Evolutionary conservation across 768 basidiomycete species (phyloP), one percentile per base, ranked within the genome.

Genomic region (Boletus speciosus): DNA sequence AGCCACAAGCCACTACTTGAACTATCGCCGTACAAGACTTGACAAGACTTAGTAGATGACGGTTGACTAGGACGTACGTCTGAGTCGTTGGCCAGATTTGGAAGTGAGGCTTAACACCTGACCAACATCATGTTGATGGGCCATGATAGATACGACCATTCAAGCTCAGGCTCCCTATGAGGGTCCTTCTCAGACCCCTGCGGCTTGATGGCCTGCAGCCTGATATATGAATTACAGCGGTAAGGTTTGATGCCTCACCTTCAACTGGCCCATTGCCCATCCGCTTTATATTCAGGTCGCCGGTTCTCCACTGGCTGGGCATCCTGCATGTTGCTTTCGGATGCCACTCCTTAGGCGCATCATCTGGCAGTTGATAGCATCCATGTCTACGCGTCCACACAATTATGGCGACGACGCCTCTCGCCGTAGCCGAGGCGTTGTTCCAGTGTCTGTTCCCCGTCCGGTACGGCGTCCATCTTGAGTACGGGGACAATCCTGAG

Each of bases 311-410:
- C 19, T 47, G 37, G 46, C 46, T 25, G 49, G 47, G 39, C 39
- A 15, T 51, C 37, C 46, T 61, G 47, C 41, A 57, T 54, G 47
- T 49, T 41, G 44, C 44, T 46, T 23, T 43, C 34, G 61, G 16
- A 64, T 61, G 61, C 52, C 54, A 23, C 42, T 62, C 36, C 10
- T 36, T 35, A 40, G 21, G 6, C 58, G 48, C 43, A 19, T 64
- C 49, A 19, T 49, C 58, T 49, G 19, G 19, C 19, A 50, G 51
- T 14, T 47, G 45, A 46, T 51, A 14, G 21, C 32, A 43, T 52
- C 49, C 55, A 56, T 54, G 62, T 47, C 50, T 45, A 19, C 19
- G 5, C 53, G 38, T 41, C 51, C 46, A 36, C 53, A 37, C 36
- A n/a, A 23, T 11, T 12, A 34, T 9, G 5, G 11, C 23, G 60